Base-by-base conservation (phyloP, 139 green algal genomes). In the Coelastrella sp. region DNA sequence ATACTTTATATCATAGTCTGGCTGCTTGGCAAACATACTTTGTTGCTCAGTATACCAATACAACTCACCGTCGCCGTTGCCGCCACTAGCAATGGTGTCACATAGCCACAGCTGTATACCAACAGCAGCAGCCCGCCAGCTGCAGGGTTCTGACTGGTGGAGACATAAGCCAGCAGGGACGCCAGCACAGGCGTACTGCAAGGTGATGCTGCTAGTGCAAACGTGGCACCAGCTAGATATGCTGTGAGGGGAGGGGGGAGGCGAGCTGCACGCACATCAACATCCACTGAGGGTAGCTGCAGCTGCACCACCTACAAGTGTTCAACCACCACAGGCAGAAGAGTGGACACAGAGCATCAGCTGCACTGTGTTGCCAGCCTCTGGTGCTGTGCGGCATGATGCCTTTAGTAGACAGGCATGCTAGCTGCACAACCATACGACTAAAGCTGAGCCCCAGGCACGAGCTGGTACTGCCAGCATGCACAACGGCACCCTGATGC, bases 141-240 rank as follows among this genome's bases (percentile, higher is more conserved):
- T 32, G 94, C 17, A 5, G 94, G 94, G 66, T 97, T 93, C 23
- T 80, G 74, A 5, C 94, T 96, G 8, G 97, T 94, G 3, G 95
- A 95, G 1, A 98, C 97, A 85, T 97, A 99, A 0, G 96, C 98
- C 17, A 99, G 94, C 59, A 99, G 92, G 0, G 98, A 98, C 2
- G 98, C 98, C 56, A 99, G 95, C 65, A 99, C 96, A 11, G 98
- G 98, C 19, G 98, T 99, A 91, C 95, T 98, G 97, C 97, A 99
- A 7, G 97, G 98, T 20, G 97, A 99, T 5, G 98, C 98, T 47
- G 97, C 98, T 77, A 99, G 95, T 8, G 98, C 98, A 93, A 99
- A 99, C 0, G 94, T 96, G 16, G 97, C 91, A 14, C 98, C 98
- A 66, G 97, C 96, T n/a, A 98, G 86, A 94, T 98, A 99, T 13